A percentile compares a stretch with the other conserved stretches of the same genome.
These are phyloP conservation scores for Candida krabiensis DNA, from an alignment of 805 yeast genomes.

Conservation along the genomic window DNA sequence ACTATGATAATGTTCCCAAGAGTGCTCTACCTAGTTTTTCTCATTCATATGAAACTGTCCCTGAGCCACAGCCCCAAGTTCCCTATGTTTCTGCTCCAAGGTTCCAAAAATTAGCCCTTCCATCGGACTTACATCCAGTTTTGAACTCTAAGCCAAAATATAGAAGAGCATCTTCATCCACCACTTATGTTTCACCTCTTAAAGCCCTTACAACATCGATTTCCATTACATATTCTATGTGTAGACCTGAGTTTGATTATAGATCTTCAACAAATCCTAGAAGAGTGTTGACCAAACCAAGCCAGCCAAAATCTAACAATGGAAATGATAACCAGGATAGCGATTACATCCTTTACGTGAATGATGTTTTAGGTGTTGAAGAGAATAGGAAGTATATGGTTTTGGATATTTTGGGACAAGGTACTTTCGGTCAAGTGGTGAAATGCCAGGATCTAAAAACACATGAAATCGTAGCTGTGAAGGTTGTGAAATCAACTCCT, in stretches of 20 bases:
- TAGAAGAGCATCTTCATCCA: conserved; percentile 65
- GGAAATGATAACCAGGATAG: conserved; percentile 87
- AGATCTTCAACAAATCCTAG: conserved; percentile 85
- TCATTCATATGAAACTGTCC: conserved; percentile 4
- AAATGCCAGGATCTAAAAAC: conserved; percentile 78
- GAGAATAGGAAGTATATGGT: conserved; percentile 87
- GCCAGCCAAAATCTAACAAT: conserved; percentile 75
- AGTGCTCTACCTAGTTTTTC: conserved; percentile 16
- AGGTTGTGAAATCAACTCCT: conserved; percentile 88
- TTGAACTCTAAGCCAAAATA: conserved; percentile 64
- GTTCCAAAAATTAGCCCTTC: conserved; percentile 41
- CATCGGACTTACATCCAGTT: conserved; percentile 59
- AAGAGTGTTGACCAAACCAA: conserved; percentile 89
- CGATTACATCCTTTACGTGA: conserved; percentile 91
- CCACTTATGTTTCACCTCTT: conserved; percentile 72
- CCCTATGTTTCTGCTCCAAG: conserved; percentile 43
- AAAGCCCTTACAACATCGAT: conserved; percentile 75
- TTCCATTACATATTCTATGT: conserved; percentile 77
- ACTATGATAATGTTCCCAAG: conserved; percentile 14
- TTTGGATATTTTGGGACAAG: conserved; percentile 88
- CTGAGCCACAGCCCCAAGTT: conserved; percentile 2
- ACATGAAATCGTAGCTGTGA: conserved; percentile 89
- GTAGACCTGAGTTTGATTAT: conserved; percentile 83
- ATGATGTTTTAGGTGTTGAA: conserved; percentile 85
- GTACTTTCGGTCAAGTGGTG: conserved; percentile 97